Evolutionary conservation across 306 rosid species (phyloP), one percentile per base, ranked within the genome.

Genomic region (Morella rubra): DNA sequence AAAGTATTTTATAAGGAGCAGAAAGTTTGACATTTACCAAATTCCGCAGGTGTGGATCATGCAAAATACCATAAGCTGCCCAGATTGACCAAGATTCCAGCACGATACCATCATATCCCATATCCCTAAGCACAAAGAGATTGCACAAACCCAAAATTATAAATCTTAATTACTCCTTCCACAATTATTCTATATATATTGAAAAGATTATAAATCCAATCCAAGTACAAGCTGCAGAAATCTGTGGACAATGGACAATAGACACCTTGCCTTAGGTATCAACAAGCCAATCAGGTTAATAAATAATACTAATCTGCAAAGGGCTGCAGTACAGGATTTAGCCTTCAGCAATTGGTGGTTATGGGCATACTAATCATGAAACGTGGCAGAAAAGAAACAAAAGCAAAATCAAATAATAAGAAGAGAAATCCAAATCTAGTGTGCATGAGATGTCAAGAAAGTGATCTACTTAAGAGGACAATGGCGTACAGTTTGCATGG

Each of bases 71-170:
- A 72, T 83, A 86, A 80, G 91, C 96, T 74, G 90, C 92, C 99
- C 97, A 95, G 77, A 96, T 92, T 74, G 99, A 95, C 99, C 97
- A 95, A 67, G 99, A 91, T 86, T 95, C 99, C 66, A 95, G 84
- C 69, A 95, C 97, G 75, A 95, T 77, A 78, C 99, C 99, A 80
- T 90, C 97, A 84, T 92, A 95, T 52, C 89, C 97, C 97, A 92
- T 95, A 76, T 92, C 99, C 90, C 99, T 91, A 77, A 73, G 70
- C 41, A 81, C 69, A 58, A 75, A 71, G 74, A 74, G 42, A 60
- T 46, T 70, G 55, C 62, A 45, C 82, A 68, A 71, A 69, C 75
- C 65, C 22, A 67, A 44, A 49, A 49, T 47, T 47, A 47, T 49
- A 9, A 9, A 49, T 5, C 14, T 49, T 49, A 49, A 12, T 3